Conservation (phyloP, 2,329 filamentous ascomycete species). For the Neofusicoccum sp. region DNA sequence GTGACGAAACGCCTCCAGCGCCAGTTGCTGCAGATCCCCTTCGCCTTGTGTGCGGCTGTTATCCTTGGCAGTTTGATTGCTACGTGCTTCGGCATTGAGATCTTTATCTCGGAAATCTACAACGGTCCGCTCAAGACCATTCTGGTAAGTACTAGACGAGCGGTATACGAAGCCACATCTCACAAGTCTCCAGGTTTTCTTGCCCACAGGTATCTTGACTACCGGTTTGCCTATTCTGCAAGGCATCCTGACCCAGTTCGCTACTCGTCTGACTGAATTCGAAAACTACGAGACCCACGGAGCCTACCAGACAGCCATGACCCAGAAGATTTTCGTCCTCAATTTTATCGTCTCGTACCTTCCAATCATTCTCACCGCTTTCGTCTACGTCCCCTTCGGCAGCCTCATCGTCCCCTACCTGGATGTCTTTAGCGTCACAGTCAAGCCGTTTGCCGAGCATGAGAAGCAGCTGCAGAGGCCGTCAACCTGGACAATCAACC, state of each 20-base stretch:
- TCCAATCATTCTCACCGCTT: constrained; percentile 87
- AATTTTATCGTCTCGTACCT: constrained; percentile 97
- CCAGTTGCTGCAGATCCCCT: constrained; percentile 82
- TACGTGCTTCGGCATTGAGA: constrained; percentile 86
- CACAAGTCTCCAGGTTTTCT: constrained; percentile 65
- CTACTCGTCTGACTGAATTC: constrained; percentile 73
- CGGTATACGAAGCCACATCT: not conserved
- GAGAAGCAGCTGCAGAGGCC: constrained; percentile 65
- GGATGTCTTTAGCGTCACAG: constrained; percentile 75
- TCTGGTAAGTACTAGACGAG: constrained; percentile 59
- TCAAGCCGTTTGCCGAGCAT: constrained; percentile 73
- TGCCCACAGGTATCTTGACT: constrained; percentile 87
- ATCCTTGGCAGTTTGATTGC: constrained; percentile 82
- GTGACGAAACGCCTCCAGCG: constrained; percentile 72
- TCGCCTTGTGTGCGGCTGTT: constrained; percentile 72
- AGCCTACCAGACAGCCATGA: constrained; percentile 79
- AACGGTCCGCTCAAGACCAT: constrained; percentile 84
- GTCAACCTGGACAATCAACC: constrained; percentile 74
- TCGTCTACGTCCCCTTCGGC: constrained; percentile 92
- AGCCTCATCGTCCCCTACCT: constrained; percentile 82
- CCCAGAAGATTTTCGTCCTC: constrained; percentile 91
- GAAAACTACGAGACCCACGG: constrained; percentile 94
- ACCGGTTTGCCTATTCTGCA: constrained; percentile 78
- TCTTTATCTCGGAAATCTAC: constrained; percentile 95
- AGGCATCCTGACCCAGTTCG: constrained; percentile 73